phyloP scores from a whole-genome alignment of 2,329 filamentous ascomycete genomes.

The Clonostachys sp. region DNA sequence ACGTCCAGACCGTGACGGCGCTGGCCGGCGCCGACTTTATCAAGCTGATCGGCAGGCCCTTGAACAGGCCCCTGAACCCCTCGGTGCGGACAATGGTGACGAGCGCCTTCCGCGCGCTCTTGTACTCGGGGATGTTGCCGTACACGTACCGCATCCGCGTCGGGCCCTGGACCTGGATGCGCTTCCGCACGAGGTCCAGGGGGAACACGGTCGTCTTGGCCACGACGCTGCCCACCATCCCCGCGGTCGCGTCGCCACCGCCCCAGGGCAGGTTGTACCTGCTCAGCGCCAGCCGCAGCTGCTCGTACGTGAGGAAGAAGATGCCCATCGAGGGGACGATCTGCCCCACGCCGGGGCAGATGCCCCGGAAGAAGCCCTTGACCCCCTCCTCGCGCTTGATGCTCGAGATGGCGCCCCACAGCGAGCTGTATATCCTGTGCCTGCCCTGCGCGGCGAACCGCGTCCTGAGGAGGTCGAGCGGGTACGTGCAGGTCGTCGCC shows the following conservation, averaged over 20 bases:
- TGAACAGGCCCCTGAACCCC: slow-evolving; percentile 76
- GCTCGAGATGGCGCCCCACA: slow-evolving; percentile 63
- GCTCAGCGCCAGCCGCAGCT: slow-evolving; percentile 57
- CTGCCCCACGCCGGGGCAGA: slow-evolving; percentile 76
- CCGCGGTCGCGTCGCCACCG: slow-evolving; percentile 78
- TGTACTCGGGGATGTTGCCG: slow-evolving; percentile 83
- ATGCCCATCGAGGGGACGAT: slow-evolving; percentile 96
- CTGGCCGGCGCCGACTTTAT: slow-evolving; percentile 92
- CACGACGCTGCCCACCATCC: slow-evolving; percentile 71
- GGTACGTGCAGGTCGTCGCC: slow-evolving; percentile 83
- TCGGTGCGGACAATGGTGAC: slow-evolving; percentile 65
- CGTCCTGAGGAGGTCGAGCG: slow-evolving; percentile 86
- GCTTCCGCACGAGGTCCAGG: slow-evolving; percentile 85
- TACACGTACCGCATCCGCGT: slow-evolving; percentile 76
- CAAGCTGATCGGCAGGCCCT: slow-evolving; percentile 82
- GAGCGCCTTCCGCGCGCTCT: slow-evolving; percentile 62
- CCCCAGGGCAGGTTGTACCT: slow-evolving; percentile 60
- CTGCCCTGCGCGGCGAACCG: slow-evolving; percentile 93
- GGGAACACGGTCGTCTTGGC: slow-evolving; percentile 92
- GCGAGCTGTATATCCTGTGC: slow-evolving; percentile 70
- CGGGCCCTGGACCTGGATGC: slow-evolving; percentile 92
- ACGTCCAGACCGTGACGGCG: slow-evolving; percentile 92
- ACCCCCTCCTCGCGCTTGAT: slow-evolving; percentile 74
- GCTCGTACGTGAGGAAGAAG: slow-evolving; percentile 89
- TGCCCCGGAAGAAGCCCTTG: slow-evolving; percentile 81